Conservation (phyloP, 225 moss, liverwort and hornwort genomes). For the Rhytidiadelphus loreus region DNA sequence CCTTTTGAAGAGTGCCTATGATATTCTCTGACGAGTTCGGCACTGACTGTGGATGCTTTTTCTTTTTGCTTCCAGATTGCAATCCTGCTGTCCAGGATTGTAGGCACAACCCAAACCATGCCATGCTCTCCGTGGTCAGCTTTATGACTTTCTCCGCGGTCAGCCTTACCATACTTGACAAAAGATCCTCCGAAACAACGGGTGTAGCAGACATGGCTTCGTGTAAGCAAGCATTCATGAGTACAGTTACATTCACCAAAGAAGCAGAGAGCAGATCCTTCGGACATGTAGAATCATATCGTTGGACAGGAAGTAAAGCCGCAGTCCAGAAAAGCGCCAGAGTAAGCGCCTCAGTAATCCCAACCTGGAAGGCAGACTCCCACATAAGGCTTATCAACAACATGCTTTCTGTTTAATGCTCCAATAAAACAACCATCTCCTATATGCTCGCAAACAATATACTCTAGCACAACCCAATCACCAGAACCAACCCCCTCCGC, state of each 20-base stretch:
- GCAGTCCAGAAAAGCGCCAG: conserved; percentile 47
- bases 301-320: conserved; percentile 24
- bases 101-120: conserved; percentile 77
- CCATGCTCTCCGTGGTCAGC: conserved; percentile 65
- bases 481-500: not conserved
- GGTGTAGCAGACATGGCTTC: conserved; percentile 6
- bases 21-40: conserved; percentile 17
- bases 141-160: conserved; percentile 30
- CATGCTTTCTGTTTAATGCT: not conserved
- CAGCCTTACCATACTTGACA: conserved; percentile 14
- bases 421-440: not conserved
- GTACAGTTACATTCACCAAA: conserved; percentile 7
- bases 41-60: conserved; percentile 48
- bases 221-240: conserved; percentile 30
- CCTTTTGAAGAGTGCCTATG: conserved; percentile 24
- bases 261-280: conserved; percentile 8
- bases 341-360: conserved; percentile 16
- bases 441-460: not conserved
- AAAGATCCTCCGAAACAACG: not conserved
- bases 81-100: conserved; percentile 70
- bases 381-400: not conserved
- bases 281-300: conserved; percentile 2
- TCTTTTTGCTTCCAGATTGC: conserved; percentile 71
- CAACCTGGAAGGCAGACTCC: conserved; percentile 11
- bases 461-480: not conserved